Base-by-base conservation (phyloP, 2,329 filamentous ascomycete species). In the Fusarium sublunatum region DNA sequence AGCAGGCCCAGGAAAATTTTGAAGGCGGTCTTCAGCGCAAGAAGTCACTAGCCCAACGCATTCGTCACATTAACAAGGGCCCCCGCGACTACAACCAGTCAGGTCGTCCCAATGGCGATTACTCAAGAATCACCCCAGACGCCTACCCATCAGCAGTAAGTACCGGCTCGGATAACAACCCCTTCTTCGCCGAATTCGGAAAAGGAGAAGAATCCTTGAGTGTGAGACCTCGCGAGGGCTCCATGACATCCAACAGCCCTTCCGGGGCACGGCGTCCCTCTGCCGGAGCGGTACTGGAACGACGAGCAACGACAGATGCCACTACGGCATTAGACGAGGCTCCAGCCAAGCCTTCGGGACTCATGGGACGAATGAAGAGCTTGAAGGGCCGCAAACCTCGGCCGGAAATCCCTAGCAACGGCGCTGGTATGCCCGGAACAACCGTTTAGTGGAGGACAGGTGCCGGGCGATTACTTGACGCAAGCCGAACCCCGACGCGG, bases 31-130 rank as follows among this genome's bases (percentile, higher is more conserved):
- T 99, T 38, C 88, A 90, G 67, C 88, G 95, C 58, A 98, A 97
- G 83, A 97, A 97, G 81, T 97, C 93, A 26, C 82, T 99, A 58
- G 95, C 93, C 3, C 93, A 97, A 74, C 91, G 93, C 53, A 90
- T 99, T 74, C 90, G 93, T 36, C 90, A 91, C 64, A 93, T 96
- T 70, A 92, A 89, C 74, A 88, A 88, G 61, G 85, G 84, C n/a
- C 85, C 84, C 8, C 86, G 87, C 45, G 84, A 86, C 24, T 84
- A 83, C 56, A 79, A 80, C 24, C 86, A n/a, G 81, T 83, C 25
- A 85, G 86, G 36, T 84, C 90, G 42, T 53, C 81, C 79, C 6
- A 87, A 83, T 63, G 78, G 75, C 24, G 74, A 72, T 13, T 81
- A 81, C 61, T 71, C 71, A 11, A 76, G 76, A 32, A 75, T 78